Conservation (phyloP, 106 monocot species). For the Dendrobium chrysotoxum region DNA sequence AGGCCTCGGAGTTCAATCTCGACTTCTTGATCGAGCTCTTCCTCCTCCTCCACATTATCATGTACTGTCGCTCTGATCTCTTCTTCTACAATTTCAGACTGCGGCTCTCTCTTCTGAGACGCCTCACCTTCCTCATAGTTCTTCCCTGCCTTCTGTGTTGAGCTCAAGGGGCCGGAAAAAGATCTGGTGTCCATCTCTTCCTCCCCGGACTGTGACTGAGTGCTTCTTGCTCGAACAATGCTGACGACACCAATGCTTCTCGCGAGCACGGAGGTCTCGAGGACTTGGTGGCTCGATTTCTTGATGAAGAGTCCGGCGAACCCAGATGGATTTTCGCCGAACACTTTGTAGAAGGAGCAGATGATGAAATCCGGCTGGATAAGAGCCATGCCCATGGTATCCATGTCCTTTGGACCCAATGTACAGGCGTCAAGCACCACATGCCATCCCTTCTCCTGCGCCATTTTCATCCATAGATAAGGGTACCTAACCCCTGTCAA, state of each 20-base stretch:
- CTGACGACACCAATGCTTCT: slow-evolving; percentile 53
- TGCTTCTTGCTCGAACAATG: slow-evolving; percentile 32
- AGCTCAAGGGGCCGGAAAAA: slow-evolving; percentile 29
- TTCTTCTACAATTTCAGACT: slow-evolving; percentile 4
- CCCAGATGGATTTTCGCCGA: slow-evolving; percentile 75
- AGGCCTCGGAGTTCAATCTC: slow-evolving; percentile 53
- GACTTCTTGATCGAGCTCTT: background rate
- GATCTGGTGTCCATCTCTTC: slow-evolving; percentile 16
- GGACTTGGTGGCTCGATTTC: slow-evolving; percentile 25
- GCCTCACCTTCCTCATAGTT: slow-evolving; percentile 11
- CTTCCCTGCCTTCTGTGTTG: background rate
- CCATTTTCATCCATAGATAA: slow-evolving; percentile 70
- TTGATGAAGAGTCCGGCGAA: slow-evolving; percentile 66
- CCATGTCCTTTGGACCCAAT: slow-evolving; percentile 68
- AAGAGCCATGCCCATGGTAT: slow-evolving; percentile 61
- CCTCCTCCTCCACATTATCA: background rate
- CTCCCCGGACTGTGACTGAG: slow-evolving; percentile 9
- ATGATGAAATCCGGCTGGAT: slow-evolving; percentile 74
- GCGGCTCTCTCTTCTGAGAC: slow-evolving; percentile 4
- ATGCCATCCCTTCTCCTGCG: slow-evolving; percentile 73
- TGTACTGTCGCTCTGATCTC: background rate
- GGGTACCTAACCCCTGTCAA: slow-evolving; percentile 61
- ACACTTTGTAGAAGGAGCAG: slow-evolving; percentile 80
- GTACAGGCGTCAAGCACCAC: slow-evolving; percentile 59
- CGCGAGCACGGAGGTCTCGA: slow-evolving; percentile 26